Conservation (phyloP, 2,329 filamentous ascomycete species). For the Scolecobasidium constrictum region DNA sequence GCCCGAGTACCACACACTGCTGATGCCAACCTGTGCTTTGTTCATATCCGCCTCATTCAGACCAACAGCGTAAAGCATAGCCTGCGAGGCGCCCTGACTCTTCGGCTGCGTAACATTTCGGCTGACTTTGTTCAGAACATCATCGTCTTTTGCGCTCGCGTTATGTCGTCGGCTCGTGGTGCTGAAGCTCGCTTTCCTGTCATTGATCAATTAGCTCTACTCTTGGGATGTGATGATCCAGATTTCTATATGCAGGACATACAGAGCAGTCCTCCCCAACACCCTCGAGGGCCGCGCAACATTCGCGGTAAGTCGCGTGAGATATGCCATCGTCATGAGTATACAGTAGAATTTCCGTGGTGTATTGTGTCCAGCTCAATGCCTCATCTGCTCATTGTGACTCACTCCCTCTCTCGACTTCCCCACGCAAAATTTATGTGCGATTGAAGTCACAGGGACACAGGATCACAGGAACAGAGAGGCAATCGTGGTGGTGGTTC, state of each 20-base stretch:
- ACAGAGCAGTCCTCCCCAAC: background rate
- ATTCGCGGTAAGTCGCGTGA: background rate
- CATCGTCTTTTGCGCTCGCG: slow-evolving; percentile 3
- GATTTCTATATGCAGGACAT: too few species aligned
- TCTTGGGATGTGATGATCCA: background rate
- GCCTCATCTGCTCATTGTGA: background rate
- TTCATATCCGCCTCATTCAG: slow-evolving; percentile 77
- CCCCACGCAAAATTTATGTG: too few species aligned
- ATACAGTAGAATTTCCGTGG: background rate
- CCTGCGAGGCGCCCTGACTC: slow-evolving; percentile 95
- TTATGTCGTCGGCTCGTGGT: slow-evolving; percentile 2
- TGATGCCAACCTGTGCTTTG: slow-evolving; percentile 96
- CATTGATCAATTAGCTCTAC: background rate
- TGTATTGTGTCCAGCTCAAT: too few species aligned
- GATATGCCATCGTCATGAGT: background rate
- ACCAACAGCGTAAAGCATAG: slow-evolving; percentile 96
- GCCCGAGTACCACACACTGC: slow-evolving; percentile 94
- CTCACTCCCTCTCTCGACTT: background rate
- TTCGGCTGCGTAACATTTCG: slow-evolving; percentile 87
- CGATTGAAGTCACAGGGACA: background rate
- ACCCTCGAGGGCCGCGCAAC: background rate
- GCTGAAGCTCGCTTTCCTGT: slow-evolving; percentile 9
- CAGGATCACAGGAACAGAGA: too few species aligned
- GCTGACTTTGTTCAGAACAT: slow-evolving; percentile 62
- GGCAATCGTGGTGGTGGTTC: too few species aligned